Conservation (phyloP, 352 stramenopile species). For the Globisporangium rhizosaccharum region DNA sequence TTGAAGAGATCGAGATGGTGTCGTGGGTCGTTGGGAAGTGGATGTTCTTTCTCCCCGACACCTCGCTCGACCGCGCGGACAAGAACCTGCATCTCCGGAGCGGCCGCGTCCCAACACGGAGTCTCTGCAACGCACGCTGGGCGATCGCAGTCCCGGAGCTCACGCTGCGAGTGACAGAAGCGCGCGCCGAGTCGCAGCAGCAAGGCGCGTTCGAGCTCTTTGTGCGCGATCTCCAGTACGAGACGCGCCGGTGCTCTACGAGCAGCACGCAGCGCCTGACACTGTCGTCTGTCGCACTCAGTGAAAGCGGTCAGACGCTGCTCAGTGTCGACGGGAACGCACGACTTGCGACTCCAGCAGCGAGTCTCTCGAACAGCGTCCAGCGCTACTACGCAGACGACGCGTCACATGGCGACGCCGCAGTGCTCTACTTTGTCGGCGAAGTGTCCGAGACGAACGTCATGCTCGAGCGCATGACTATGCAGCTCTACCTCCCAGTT, state of each 20-base stretch:
- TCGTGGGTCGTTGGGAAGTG: constrained; percentile 72
- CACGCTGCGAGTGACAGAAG: constrained; percentile 24
- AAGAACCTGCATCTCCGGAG: constrained; percentile 25
- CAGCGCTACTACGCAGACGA: constrained; percentile 31
- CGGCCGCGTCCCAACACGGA: constrained; percentile 17
- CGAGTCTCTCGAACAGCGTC: constrained; percentile 36
- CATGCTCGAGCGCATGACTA: constrained; percentile 18
- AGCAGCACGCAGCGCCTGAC: constrained; percentile 23
- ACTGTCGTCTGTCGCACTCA: constrained; percentile 18
- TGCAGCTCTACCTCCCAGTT: constrained; percentile 39
- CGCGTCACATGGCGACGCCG: constrained; percentile 1
- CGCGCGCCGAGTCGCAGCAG: constrained; percentile 8
- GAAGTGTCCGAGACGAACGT: constrained; percentile 22
- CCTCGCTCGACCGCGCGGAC: constrained; percentile 12
- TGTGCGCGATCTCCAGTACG: constrained; percentile 28
- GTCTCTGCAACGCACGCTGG: constrained; percentile 26
- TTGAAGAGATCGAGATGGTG: constrained; percentile 59
- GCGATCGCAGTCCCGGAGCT: constrained; percentile 26
- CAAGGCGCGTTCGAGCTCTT: constrained; percentile 20
- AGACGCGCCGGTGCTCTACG: constrained; percentile 29
- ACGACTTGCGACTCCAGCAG: constrained; percentile 31
- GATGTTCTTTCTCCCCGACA: constrained; percentile 65
- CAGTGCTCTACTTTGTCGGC: constrained; percentile 12
- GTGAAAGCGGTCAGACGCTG: constrained; percentile 28
- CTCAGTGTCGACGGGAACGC: constrained; percentile 32